Percentiles rank a stretch among this genome's conserved stretches.
Evolutionary conservation across 352 stramenopile species (phyloP).

Genomic region (Phytopythium boreale): DNA sequence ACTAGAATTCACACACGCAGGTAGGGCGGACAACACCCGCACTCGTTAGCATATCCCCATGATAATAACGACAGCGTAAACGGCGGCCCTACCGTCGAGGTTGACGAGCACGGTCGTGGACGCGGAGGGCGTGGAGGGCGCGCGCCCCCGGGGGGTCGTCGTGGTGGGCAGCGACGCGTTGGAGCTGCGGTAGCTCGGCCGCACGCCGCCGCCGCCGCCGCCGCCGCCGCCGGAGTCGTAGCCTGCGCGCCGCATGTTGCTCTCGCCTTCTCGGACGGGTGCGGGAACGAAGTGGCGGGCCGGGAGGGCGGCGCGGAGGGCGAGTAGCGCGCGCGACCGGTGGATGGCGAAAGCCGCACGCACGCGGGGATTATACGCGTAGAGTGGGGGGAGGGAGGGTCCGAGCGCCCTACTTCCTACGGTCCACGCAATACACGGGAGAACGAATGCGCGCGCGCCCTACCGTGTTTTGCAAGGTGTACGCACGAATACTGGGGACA

Average conservation of each 20-base stretch:
- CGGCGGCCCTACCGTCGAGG: slow-evolving; percentile 37
- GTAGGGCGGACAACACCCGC: not conserved
- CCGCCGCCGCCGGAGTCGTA: slow-evolving; percentile 1
- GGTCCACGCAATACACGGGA: no score
- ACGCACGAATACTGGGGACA: not conserved
- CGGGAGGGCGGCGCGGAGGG: not conserved
- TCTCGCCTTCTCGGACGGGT: not conserved
- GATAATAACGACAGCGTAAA: no score
- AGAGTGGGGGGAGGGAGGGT: no score
- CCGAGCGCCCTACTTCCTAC: no score
- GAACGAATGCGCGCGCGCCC: no score
- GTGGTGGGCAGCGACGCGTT: slow-evolving; percentile 6
- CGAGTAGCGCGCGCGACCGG: not conserved
- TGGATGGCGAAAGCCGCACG: not conserved
- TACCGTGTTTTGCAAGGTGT: no score
- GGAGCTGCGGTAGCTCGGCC: slow-evolving; percentile 24
- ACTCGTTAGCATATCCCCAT: not conserved
- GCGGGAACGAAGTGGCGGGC: not conserved
- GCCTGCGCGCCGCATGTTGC: slow-evolving; percentile 2
- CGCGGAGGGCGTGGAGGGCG: not conserved
- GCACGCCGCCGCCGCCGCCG: slow-evolving; percentile 6
- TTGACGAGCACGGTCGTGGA: slow-evolving; percentile 67
- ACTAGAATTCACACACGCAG: slow-evolving; percentile 20
- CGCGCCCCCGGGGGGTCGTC: not conserved
- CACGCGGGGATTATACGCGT: not conserved